Evolutionary conservation across 345 rosid species (phyloP).

Genomic region (Salix exigua): DNA sequence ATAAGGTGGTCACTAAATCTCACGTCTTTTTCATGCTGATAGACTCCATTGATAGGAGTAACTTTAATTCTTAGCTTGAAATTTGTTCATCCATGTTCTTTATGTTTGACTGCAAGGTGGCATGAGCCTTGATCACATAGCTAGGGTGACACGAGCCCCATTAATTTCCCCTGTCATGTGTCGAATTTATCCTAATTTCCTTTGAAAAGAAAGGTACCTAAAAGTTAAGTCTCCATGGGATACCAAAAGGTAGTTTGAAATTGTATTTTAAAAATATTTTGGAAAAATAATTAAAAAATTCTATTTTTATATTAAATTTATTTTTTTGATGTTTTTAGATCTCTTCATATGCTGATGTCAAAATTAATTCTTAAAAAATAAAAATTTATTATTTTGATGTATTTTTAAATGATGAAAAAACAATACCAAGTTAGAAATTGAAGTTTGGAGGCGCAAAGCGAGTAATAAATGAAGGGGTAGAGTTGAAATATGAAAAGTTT

Average conservation of each 20-base stretch:
- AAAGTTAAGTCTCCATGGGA: neutral
- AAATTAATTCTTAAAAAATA: no score
- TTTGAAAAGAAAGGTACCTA: neutral
- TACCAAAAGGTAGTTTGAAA: no score
- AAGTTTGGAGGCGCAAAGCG: neutral
- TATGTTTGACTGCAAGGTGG: neutral
- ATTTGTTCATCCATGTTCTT: neutral
- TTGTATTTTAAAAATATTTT: no score
- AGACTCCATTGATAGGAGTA: neutral
- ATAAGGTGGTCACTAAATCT: neutral
- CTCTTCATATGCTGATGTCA: no score
- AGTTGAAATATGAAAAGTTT: no score
- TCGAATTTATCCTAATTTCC: neutral
- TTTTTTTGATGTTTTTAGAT: no score
- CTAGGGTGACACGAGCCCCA: neutral
- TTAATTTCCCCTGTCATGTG: neutral
- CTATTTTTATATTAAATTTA: no score
- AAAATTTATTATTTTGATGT: no score
- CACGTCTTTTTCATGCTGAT: neutral
- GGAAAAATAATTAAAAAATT: no score
- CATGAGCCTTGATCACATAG: neutral
- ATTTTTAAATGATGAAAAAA: rapidly evolving
- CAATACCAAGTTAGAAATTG: no score
- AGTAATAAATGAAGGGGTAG: no score
- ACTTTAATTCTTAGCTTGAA: neutral